These are phyloP conservation scores for Friedmanniomyces endolithicus DNA, from an alignment of 495 filamentous ascomycete species.

Conservation along the genomic window DNA sequence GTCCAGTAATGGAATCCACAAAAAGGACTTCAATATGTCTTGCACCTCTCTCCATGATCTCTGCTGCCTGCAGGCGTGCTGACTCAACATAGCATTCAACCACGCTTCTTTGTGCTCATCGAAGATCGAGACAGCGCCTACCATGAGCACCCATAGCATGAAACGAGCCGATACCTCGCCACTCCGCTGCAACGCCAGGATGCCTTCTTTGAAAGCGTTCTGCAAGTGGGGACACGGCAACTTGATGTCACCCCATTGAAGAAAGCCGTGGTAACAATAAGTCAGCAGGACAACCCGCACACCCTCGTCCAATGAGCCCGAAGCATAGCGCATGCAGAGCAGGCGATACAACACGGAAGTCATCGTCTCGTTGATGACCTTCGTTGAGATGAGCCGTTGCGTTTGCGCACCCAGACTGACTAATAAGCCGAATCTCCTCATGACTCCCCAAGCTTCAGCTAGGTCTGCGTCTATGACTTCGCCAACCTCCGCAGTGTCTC, in stretches of 20 bases:
- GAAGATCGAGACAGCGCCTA: slow-evolving; percentile 29
- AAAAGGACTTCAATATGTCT: slow-evolving; percentile 21
- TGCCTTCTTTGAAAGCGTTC: slow-evolving; percentile 13
- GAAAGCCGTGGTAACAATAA: slow-evolving; percentile 31
- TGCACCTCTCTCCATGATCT: slow-evolving; percentile 26
- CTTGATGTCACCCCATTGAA: slow-evolving; percentile 26
- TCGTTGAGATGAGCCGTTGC: slow-evolving; percentile 20
- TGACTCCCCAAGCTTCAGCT: slow-evolving; percentile 25
- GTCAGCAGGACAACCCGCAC: slow-evolving; percentile 33
- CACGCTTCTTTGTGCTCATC: slow-evolving; percentile 22
- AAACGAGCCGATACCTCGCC: slow-evolving; percentile 1
- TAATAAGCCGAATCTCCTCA: slow-evolving; percentile 28
- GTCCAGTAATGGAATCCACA: slow-evolving; percentile 31
- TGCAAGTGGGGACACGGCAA: slow-evolving; percentile 23
- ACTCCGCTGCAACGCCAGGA: background rate
- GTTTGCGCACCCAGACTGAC: slow-evolving; percentile 29
- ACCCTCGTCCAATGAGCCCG: slow-evolving; percentile 25
- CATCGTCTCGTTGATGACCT: slow-evolving; percentile 30
- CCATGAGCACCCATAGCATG: slow-evolving; percentile 32
- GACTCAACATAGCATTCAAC: slow-evolving; percentile 22
- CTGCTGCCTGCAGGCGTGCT: slow-evolving; percentile 9
- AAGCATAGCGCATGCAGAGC: slow-evolving; percentile 24
- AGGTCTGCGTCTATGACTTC: slow-evolving; percentile 18
- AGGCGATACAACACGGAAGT: slow-evolving; percentile 35
- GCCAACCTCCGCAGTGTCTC: background rate